Evolutionary conservation across 768 basidiomycete genomes (phyloP).

Genomic region (Stropharia rugosoannulata): DNA sequence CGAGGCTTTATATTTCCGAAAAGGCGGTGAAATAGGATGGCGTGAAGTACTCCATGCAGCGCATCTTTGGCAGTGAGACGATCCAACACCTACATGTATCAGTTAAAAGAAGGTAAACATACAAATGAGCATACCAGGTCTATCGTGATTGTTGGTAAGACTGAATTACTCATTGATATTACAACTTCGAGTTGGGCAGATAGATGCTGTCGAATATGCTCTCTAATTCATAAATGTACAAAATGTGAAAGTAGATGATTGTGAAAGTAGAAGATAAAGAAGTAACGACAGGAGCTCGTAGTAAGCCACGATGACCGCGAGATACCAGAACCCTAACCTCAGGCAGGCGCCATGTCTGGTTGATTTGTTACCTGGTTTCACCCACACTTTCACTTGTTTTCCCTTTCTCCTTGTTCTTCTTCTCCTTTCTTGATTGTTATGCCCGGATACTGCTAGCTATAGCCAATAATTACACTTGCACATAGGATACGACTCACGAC

Average conservation of each 20-base stretch:
- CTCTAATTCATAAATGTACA: neutral
- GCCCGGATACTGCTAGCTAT: neutral
- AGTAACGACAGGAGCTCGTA: neutral
- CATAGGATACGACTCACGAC: neutral
- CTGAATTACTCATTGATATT: constrained; percentile 17
- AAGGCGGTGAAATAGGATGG: constrained; percentile 80
- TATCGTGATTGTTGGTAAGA: constrained; percentile 47
- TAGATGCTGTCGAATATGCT: neutral
- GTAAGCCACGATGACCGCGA: neutral
- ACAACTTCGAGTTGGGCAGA: neutral
- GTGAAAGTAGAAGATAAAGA: neutral
- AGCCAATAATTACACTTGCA: neutral
- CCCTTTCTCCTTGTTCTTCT: neutral
- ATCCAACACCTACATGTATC: constrained; percentile 57
- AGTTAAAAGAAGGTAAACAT: neutral
- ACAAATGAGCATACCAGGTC: constrained; percentile 37
- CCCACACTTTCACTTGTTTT: neutral
- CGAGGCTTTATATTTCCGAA: constrained; percentile 79
- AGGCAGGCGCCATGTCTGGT: neutral
- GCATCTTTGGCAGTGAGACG: constrained; percentile 72
- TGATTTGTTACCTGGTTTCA: neutral
- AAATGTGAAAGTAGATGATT: neutral
- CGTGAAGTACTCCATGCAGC: constrained; percentile 73
- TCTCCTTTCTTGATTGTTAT: neutral
- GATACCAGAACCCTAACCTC: neutral